These are phyloP conservation scores for Yarrowia deformans DNA, from an alignment of 805 yeast genomes.

Conservation along the genomic window DNA sequence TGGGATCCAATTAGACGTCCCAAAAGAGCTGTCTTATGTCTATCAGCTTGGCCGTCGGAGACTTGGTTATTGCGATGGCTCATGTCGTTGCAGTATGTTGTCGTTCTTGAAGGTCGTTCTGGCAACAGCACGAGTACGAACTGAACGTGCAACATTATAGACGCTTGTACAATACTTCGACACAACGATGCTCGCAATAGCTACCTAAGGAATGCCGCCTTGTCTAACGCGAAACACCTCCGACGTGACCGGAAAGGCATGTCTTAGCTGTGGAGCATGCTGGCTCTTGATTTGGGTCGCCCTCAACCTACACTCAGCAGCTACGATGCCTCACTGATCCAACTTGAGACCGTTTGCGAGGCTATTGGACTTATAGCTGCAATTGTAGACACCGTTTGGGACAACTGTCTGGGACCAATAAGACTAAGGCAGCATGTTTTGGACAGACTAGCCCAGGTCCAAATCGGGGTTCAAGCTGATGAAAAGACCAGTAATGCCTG, in stretches of 20 bases:
- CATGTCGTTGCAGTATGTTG: no score
- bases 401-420: not conserved
- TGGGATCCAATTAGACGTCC: constrained; percentile 14
- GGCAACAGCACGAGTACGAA: no score
- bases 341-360: constrained; percentile 11
- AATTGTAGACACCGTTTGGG: constrained; percentile 17
- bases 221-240: not conserved
- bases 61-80: no score
- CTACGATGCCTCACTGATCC: not conserved
- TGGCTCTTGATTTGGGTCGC: no score
- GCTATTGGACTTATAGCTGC: no score
- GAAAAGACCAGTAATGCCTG: no score
- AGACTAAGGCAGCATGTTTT: not conserved
- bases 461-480: not conserved
- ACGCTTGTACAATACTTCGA: no score
- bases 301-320: no score
- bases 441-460: not conserved
- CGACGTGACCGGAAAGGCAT: not conserved
- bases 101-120: no score
- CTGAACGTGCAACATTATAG: no score
- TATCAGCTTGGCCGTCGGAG: not conserved
- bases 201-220: no score
- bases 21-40: constrained; percentile 10
- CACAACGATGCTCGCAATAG: no score
- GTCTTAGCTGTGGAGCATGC: not conserved